phyloP scores from a whole-genome alignment of 768 basidiomycete genomes.

The Pluteus cervinus region DNA sequence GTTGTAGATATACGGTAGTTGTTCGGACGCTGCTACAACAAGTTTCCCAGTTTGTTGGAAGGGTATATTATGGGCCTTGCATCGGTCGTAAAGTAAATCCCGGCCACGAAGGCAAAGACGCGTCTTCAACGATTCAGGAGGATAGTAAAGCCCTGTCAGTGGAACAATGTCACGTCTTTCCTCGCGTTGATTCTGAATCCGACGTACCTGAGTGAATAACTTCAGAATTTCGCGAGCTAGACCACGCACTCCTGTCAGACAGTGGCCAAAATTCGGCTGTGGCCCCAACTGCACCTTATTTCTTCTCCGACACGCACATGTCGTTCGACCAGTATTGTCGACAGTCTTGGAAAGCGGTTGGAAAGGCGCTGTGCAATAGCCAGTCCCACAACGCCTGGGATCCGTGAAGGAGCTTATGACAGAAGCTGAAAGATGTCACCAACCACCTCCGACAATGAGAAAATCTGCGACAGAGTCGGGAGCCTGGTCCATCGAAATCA shows the following conservation, averaged over 20 bases:
- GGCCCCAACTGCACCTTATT: constrained; percentile 50
- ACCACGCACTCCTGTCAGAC: constrained; percentile 1
- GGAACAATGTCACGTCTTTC: background rate
- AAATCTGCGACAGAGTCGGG: constrained; percentile 78
- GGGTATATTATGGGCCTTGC: constrained; percentile 55
- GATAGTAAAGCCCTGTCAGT: constrained; percentile 73
- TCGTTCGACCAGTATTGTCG: constrained; percentile 79
- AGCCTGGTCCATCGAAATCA: constrained; percentile 24
- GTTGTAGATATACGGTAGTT: constrained; percentile 62
- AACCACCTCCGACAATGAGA: constrained; percentile 85
- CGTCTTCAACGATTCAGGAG: constrained; percentile 77
- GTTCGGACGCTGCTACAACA: constrained; percentile 69
- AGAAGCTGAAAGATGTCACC: constrained; percentile 5
- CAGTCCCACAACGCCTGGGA: constrained; percentile 76
- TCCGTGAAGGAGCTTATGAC: background rate
- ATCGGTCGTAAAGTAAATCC: constrained; percentile 75
- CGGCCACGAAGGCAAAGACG: constrained; percentile 82
- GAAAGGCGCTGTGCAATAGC: constrained; percentile 77
- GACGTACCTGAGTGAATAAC: constrained; percentile 82
- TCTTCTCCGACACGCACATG: constrained; percentile 75
- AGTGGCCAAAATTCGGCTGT: background rate
- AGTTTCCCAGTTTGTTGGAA: constrained; percentile 81
- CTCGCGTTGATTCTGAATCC: too few species aligned
- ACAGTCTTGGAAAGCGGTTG: constrained; percentile 54
- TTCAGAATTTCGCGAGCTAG: constrained; percentile 88